Base-by-base conservation (phyloP, 2,329 filamentous ascomycete genomes). In the Nectriaceae sp. region DNA sequence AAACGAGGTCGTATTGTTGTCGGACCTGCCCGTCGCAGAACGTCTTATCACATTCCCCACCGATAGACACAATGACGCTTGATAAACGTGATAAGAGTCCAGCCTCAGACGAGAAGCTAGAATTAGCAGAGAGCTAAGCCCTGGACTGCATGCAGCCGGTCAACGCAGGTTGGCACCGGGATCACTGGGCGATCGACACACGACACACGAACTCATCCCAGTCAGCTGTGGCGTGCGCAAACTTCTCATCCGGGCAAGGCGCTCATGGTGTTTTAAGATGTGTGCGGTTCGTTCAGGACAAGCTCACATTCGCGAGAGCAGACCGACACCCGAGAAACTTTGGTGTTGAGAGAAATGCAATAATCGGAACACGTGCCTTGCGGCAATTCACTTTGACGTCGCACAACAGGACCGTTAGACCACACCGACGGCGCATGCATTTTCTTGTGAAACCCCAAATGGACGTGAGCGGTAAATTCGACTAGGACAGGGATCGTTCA, bases 91-190 rank as follows among this genome's bases (percentile, higher is more conserved):
- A 39, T 44, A 38, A 24, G n/a, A 10, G 16, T n/a, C 13, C 33
- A 11, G 13, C 33, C 33, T 19, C 33, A 21, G 37, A 39, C 16
- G 37, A 20, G 37, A 10, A 36, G 33, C 33, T 16, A n/a, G 16
- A 16, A 36, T 36, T 19, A 36, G 33, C 44, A 31, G 47, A 50
- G 37, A 43, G 19, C 37, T 39, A 39, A 40, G 52, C 54, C 50
- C 52, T 48, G n/a, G n/a, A n/a, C n/a, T n/a, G 52, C 52, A 52
- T 62, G 59, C 54, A 61, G 54, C 57, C 59, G 60, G 59, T 63
- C 60, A 63, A 50, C 19, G 47, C 46, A 50, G 21, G 47, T 36
- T 36, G 26, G 42, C 40, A 29, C 49, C 46, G 43, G 44, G 44
- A 50, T 52, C 47, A 48, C 35, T 38, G 46, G 44, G 41, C 47